Evolutionary conservation across 116 monocot genomes (phyloP).

Genomic region (Posidonia oceanica): DNA sequence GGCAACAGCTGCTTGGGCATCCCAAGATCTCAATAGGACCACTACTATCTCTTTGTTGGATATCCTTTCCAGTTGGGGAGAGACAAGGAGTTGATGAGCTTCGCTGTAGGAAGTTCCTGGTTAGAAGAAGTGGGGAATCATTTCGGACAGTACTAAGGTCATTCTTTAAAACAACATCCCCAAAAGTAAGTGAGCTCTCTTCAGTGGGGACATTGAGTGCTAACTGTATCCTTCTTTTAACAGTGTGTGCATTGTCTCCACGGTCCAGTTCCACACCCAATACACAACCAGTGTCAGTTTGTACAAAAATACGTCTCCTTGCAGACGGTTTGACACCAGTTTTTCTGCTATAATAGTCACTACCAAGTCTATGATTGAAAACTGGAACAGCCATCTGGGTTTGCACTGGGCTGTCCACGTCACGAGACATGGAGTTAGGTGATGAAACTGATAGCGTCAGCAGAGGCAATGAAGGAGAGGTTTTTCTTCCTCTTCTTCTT

Average conservation of each 20-base stretch:
- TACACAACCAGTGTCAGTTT: constrained; percentile 65
- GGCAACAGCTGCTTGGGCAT: constrained; percentile 33
- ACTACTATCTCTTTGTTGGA: constrained; percentile 48
- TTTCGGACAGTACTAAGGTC: constrained; percentile 52
- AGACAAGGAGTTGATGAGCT: constrained; percentile 86
- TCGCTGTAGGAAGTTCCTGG: constrained; percentile 56
- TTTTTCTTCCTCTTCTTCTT: constrained; percentile 13
- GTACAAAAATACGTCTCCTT: constrained; percentile 71
- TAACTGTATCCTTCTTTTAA: constrained; percentile 64
- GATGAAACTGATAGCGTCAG: neutral
- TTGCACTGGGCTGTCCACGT: constrained; percentile 64
- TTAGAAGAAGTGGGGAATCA: constrained; percentile 72
- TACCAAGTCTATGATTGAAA: constrained; percentile 25
- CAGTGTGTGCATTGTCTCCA: constrained; percentile 71
- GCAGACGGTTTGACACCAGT: constrained; percentile 32
- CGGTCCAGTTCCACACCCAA: constrained; percentile 68
- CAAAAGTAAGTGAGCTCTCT: constrained; percentile 65
- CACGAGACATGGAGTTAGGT: constrained; percentile 43
- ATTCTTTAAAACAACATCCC: constrained; percentile 67
- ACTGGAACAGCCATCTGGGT: constrained; percentile 75
- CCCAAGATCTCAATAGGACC: constrained; percentile 70
- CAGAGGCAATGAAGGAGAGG: neutral
- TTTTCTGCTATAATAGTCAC: constrained; percentile 30
- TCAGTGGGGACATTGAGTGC: constrained; percentile 66
- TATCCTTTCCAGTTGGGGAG: constrained; percentile 56